Percentiles rank a stretch among this genome's conserved stretches.
Conservation (phyloP, 1,284 basidiomycete genomes). For the Heterobasidion annosum region DNA sequence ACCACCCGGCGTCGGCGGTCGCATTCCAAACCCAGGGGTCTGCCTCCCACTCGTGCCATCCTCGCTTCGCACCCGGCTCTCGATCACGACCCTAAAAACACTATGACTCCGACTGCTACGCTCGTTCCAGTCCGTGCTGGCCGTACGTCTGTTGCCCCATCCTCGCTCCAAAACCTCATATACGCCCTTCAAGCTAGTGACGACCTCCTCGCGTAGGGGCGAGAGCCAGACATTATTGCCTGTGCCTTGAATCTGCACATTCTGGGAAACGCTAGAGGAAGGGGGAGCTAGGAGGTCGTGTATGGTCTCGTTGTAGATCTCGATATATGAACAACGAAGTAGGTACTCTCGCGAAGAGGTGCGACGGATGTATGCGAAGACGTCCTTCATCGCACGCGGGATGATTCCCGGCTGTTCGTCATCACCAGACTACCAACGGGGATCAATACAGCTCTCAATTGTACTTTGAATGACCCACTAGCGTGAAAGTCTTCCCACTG, state of each 20-base stretch:
- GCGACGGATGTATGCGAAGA: constrained; percentile 68
- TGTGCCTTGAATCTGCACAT: constrained; percentile 63
- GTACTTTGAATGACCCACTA: constrained; percentile 31
- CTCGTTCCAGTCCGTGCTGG: constrained; percentile 97
- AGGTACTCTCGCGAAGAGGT: constrained; percentile 84
- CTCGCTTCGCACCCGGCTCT: constrained; percentile 61
- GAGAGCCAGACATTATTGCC: constrained; percentile 52
- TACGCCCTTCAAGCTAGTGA: constrained; percentile 83
- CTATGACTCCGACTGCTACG: constrained; percentile 89
- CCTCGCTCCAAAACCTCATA: constrained; percentile 79
- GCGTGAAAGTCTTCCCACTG: constrained; percentile 90
- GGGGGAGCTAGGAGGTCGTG: constrained; percentile 80
- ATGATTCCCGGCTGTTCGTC: constrained; percentile 90
- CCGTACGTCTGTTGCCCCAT: constrained; percentile 83
- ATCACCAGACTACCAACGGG: constrained; percentile 47
- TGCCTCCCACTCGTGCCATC: constrained; percentile 36
- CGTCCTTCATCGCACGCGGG: constrained; percentile 82
- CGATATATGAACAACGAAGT: constrained; percentile 88
- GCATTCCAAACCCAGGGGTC: constrained; percentile 43
- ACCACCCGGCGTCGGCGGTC: constrained; percentile 59
- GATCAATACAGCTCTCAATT: constrained; percentile 4
- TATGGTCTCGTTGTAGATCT: constrained; percentile 95
- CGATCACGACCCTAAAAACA: constrained; percentile 84
- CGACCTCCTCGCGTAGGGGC: constrained; percentile 84
- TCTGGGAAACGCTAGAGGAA: constrained; percentile 46